Evolutionary conservation across 352 stramenopile species (phyloP), one percentile per base, ranked within the genome.

Genomic region (Globisporangium okanoganense): DNA sequence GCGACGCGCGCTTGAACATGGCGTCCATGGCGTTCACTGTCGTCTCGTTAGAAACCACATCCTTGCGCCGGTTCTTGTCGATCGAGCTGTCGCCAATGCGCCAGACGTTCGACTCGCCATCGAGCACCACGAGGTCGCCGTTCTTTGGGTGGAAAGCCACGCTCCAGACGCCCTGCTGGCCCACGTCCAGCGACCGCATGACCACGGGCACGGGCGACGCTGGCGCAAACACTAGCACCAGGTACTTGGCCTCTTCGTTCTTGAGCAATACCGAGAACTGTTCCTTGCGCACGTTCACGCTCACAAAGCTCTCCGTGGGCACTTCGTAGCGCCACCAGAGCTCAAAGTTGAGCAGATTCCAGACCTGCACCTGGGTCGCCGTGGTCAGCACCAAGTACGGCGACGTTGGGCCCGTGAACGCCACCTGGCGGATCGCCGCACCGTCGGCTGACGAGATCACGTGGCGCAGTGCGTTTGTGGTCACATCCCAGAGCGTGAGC

Each of bases 401-500:
- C 13, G 79, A 83, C 16, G 70, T 82, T 20, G 60, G 56, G 25
- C 81, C 79, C 5, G 71, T 63, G 72, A 95, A 95, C 7, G 81
- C 47, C 5, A 95, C 70, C 36, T 87, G 71, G 2, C 58, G 55
- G 56, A 95, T 85, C 12, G 50, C 59, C 4, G 71, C 38, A 13
- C 79, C 82, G 38, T 92, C 82, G 0, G 80, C 76, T 2, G 83
- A 91, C 13, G 82, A 53, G 13, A 94, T 59, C n/a, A 95, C 85
- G 55, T 78, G 78, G 25, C 81, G 71, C n/a, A 97, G 62, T 27
- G 82, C 72, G 66, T 92, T 86, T 13, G 81, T 91, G 10, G 58
- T 50, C 13, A 92, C 70, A 51, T 97, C 85, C 88, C 88, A 97
- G 27, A 97, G 72, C 44, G 88, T 95, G 22, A 97, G 58, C 45